A percentile compares a stretch with the other conserved stretches of the same genome.
Conservation (phyloP, 768 basidiomycete species). For the Leccinum subtestaceum region DNA sequence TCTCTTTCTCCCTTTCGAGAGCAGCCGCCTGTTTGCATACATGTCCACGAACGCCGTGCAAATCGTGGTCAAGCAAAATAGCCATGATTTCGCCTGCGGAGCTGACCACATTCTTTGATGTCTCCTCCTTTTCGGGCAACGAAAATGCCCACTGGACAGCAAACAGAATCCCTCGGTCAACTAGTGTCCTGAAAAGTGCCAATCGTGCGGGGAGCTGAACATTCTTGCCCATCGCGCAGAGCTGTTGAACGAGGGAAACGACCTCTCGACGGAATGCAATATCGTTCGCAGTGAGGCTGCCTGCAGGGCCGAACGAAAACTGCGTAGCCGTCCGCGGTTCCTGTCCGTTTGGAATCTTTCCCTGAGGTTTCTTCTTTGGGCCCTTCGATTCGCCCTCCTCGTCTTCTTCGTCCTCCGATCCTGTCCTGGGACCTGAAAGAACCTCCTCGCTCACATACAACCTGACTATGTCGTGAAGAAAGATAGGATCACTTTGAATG, state of each 20-base stretch:
- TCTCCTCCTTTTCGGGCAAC: conserved; percentile 56
- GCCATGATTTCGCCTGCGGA: conserved; percentile 85
- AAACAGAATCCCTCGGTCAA: conserved; percentile 85
- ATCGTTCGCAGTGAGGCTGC: conserved; percentile 53
- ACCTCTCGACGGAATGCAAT: conserved; percentile 67
- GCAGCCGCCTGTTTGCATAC: conserved; percentile 77
- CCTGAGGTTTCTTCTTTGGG: conserved; percentile 40
- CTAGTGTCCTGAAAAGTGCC: conserved; percentile 79
- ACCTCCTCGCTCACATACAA: conserved; percentile 74
- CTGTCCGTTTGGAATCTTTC: conserved; percentile 35
- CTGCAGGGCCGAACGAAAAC: conserved; percentile 59
- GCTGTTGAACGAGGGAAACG: conserved; percentile 84
- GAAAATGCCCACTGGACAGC: conserved; percentile 91
- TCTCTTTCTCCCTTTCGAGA: conserved; percentile 63
- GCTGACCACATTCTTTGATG: conserved; percentile 60
- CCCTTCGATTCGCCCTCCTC: conserved; percentile 25
- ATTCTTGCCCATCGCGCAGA: conserved; percentile 95
- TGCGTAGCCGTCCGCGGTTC: conserved; percentile 19
- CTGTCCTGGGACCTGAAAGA: conserved; percentile 40
- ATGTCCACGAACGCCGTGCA: conserved; percentile 81
- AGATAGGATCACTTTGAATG: conserved; percentile 72
- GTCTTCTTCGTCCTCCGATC: conserved; percentile 31
- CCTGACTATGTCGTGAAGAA: conserved; percentile 75
- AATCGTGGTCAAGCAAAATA: conserved; percentile 85
- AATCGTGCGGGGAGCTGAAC: conserved; percentile 87